A percentile compares a stretch with the other conserved stretches of the same genome.
Conservation (phyloP, 176 grass and related monocot genomes). For the Phyllostachys edulis region DNA sequence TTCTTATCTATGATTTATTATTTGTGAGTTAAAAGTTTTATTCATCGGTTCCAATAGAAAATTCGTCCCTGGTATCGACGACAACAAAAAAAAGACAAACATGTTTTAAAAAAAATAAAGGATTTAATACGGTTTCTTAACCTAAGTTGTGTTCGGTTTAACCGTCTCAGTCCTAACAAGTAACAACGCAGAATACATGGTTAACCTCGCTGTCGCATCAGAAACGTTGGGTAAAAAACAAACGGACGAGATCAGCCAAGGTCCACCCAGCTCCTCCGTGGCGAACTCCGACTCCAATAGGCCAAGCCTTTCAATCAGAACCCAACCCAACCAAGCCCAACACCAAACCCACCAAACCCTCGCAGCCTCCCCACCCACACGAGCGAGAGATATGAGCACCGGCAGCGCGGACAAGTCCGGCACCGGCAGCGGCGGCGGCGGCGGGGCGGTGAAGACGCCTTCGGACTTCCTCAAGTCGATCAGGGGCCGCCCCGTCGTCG, state of each 20-base stretch:
- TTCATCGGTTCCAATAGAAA: too few species aligned
- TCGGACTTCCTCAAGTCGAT: constrained; percentile 98
- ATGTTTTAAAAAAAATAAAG: too few species aligned
- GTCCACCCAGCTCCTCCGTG: not conserved
- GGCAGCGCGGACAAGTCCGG: constrained; percentile 55
- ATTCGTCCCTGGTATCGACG: too few species aligned
- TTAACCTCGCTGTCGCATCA: not conserved
- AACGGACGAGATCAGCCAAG: not conserved
- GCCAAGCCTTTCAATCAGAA: not conserved
- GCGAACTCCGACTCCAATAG: not conserved
- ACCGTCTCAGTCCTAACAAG: too few species aligned
- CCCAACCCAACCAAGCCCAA: constrained; percentile 7
- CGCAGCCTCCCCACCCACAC: not conserved
- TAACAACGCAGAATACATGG: not conserved
- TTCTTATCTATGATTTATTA: too few species aligned
- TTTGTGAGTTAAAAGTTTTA: too few species aligned
- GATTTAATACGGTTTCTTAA: too few species aligned
- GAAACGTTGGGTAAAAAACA: not conserved
- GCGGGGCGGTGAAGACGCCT: constrained; percentile 73
- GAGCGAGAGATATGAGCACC: constrained; percentile 53
- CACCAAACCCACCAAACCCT: not conserved
- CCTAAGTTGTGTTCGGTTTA: too few species aligned
- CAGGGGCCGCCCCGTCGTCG: constrained; percentile 85
- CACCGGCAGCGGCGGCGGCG: constrained; percentile 34
- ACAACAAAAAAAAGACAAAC: too few species aligned